Percentiles rank a stretch among this genome's conserved stretches.
phyloP scores from a whole-genome alignment of 2,329 filamentous ascomycete genomes.

The Immersiporthe knoxdaviesiana region DNA sequence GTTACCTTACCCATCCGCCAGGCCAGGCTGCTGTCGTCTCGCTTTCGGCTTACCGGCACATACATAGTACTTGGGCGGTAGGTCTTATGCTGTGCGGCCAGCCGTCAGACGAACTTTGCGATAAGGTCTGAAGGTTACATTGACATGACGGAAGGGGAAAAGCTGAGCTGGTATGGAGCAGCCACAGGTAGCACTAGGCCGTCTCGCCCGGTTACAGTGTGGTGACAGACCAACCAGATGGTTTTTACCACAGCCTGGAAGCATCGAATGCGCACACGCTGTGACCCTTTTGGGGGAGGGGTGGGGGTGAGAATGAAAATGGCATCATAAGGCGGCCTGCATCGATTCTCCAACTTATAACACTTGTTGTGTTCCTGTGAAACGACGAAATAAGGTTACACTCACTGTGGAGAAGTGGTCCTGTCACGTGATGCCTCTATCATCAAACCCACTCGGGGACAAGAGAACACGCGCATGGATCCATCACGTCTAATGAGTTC shows the following conservation, averaged over 20 bases:
- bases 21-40: background rate
- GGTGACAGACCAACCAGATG: background rate
- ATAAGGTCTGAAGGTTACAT: background rate
- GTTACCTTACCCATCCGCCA: background rate
- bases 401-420: background rate
- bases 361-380: background rate
- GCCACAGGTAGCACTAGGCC: background rate
- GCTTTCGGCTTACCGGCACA: background rate
- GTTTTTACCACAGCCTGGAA: background rate
- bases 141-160: background rate
- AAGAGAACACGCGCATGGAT: too few relatives aligned
- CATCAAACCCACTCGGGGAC: background rate
- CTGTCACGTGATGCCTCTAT: too few relatives aligned
- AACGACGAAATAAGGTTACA: background rate
- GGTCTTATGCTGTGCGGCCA: background rate
- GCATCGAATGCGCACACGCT: background rate
- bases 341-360: too few relatives aligned
- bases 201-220: background rate
- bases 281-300: too few relatives aligned
- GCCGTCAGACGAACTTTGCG: background rate
- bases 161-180: background rate
- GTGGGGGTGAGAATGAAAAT: too few relatives aligned
- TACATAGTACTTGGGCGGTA: too few relatives aligned
- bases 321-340: too few relatives aligned
- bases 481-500: too few relatives aligned